Conservation (phyloP, 768 basidiomycete species). For the Rossbeevera mucosa region DNA sequence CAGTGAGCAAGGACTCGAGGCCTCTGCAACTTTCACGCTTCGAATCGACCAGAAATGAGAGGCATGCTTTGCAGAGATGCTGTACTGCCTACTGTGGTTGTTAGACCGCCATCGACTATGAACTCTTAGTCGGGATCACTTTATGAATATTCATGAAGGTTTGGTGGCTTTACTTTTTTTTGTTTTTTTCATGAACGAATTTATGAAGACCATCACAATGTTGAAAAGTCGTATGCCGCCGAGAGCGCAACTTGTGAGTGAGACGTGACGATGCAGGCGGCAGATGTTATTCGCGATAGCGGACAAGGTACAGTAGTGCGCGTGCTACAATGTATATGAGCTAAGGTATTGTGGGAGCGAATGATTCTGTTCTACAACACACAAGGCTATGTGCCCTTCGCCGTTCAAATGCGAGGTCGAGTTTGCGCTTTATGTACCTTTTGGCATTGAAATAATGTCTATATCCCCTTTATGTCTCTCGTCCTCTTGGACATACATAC, state of each 20-base stretch:
- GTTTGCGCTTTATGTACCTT: neutral
- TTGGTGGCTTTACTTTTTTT: neutral
- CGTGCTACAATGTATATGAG: no score
- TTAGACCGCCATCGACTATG: slow-evolving; percentile 52
- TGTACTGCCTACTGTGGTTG: slow-evolving; percentile 55
- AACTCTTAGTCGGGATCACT: slow-evolving; percentile 41
- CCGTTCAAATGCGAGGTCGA: neutral
- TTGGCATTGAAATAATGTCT: slow-evolving; percentile 10
- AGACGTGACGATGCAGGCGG: no score
- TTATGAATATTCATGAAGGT: slow-evolving; percentile 38
- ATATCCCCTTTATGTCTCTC: slow-evolving; percentile 11
- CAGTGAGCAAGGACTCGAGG: slow-evolving; percentile 48
- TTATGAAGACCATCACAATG: slow-evolving; percentile 2
- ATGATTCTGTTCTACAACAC: no score
- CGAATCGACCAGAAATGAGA: slow-evolving; percentile 61
- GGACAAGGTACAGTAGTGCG: no score
- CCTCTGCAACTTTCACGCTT: slow-evolving; percentile 57
- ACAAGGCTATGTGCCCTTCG: neutral
- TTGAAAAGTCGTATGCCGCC: no score
- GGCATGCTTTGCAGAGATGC: slow-evolving; percentile 52
- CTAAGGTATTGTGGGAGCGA: no score
- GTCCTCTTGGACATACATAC: no score
- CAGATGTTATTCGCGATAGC: no score
- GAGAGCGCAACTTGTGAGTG: no score
- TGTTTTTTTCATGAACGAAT: neutral